Conservation (phyloP, 164 flowering plant genomes). For the Nymphaea thermarum region DNA sequence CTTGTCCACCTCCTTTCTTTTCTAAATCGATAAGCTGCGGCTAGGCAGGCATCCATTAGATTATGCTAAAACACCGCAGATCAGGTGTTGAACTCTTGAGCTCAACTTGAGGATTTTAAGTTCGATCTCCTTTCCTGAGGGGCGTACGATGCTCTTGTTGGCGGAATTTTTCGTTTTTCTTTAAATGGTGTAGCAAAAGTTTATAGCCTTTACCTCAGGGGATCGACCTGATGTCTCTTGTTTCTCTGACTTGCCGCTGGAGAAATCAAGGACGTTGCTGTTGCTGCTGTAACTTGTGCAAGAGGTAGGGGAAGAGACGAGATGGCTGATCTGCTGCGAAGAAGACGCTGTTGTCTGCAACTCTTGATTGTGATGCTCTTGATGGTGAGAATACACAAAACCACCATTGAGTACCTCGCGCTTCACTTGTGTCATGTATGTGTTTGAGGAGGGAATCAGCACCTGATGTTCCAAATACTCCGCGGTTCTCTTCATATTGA, state of each 20-base stretch:
- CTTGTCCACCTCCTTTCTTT: too few relatives aligned
- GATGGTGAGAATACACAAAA: slow-evolving; percentile 22
- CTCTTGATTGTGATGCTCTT: slow-evolving; percentile 13
- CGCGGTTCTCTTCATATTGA: slow-evolving; percentile 31
- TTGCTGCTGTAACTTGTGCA: slow-evolving; percentile 49
- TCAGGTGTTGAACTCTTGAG: not conserved
- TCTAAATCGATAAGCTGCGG: not conserved
- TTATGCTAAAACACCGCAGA: not conserved
- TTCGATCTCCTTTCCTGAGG: too few relatives aligned
- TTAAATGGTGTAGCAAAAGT: not conserved
- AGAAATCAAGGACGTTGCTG: slow-evolving; percentile 58
- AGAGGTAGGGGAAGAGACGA: slow-evolving; percentile 49
- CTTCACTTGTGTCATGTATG: slow-evolving; percentile 33
- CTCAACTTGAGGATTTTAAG: too few relatives aligned
- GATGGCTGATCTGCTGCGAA: slow-evolving; percentile 31
- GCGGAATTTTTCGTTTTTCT: not conserved
- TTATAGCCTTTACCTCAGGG: slow-evolving; percentile 35
- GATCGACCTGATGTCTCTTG: slow-evolving; percentile 44
- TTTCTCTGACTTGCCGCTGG: slow-evolving; percentile 23
- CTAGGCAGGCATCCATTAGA: not conserved
- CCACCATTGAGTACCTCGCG: slow-evolving; percentile 33
- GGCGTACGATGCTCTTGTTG: not conserved
- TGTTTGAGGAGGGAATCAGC: slow-evolving; percentile 20
- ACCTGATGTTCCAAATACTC: slow-evolving; percentile 60
- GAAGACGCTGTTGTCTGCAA: slow-evolving; percentile 24